Base-by-base conservation (phyloP, 331 rosid species). In the Acacia concinna region DNA sequence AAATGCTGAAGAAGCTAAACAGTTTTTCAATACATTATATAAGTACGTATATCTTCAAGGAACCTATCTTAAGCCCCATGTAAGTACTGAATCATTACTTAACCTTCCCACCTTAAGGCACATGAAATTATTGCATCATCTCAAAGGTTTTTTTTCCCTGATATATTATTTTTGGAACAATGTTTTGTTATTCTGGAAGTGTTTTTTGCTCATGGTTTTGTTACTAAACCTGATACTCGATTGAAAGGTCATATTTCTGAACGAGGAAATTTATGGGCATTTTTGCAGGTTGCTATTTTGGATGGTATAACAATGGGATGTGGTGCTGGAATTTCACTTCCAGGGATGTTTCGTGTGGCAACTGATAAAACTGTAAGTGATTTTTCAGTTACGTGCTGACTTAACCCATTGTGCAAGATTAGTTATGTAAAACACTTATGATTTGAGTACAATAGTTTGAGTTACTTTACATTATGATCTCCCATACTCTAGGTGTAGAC, bases 241-340 rank as follows among this genome's bases (percentile, higher is more conserved):
- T 4, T 41, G 18, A 66, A 68, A 30, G 32, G 41, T 37, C n/a
- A 9, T 37, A 68, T 21, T 67, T 68, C 17, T 44, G 74, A 70
- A 27, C 11, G 15, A 69, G 74, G 56, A 69, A 25, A 25, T 68
- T 78, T 27, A 73, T 79, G 79, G 74, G 76, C 68, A 40, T 77
- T 52, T 81, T 44, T 69, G 79, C 74, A 91, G 99, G 97, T 96
- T 73, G 96, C 99, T 52, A 79, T 96, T 79, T 74, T 93, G 87
- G 86, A 96, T 83, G 99, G 99, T 68, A 80, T 89, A 85, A 89
- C 92, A 43, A 91, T 96, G 98, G 98, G 99, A 79, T 87, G 89
- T 54, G 99, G 99, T 69, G 94, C 94, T 74, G 98, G 99, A 78
- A 96, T 96, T 85, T 81, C 97, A 66, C 84, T 96, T 77, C 90